Conservation (phyloP, 1,139 yeast genomes). For the Yamadazyma aaseri region DNA sequence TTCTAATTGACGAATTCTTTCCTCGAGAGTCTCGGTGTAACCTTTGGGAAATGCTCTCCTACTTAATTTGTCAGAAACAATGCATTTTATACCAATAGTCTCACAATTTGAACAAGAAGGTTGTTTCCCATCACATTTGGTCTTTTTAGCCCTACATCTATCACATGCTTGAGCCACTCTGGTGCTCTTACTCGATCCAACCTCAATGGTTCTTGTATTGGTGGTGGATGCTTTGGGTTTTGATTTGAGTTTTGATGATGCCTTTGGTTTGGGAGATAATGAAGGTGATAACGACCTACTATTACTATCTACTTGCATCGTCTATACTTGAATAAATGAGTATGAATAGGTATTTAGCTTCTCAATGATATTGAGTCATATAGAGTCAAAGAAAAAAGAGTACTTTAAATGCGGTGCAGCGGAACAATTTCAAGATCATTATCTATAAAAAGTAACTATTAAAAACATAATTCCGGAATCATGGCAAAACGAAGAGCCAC, state of each 20-base stretch:
- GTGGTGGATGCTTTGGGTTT: slow-evolving; percentile 19
- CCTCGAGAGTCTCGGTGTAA: slow-evolving; percentile 48
- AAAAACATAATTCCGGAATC: too few relatives aligned
- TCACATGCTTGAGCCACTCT: slow-evolving; percentile 86
- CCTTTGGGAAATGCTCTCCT: slow-evolving; percentile 51
- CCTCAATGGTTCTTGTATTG: slow-evolving; percentile 55
- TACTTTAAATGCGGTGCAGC: slow-evolving; percentile 8
- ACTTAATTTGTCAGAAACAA: slow-evolving; percentile 45
- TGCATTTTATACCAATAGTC: slow-evolving; percentile 44
- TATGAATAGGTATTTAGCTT: not conserved
- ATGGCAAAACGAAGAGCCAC: slow-evolving; percentile 7
- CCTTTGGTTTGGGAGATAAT: not conserved
- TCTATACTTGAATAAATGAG: not conserved
- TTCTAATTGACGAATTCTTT: slow-evolving; percentile 44
- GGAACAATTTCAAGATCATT: too few relatives aligned
- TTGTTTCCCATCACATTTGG: slow-evolving; percentile 67
- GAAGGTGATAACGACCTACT: slow-evolving; percentile 4
- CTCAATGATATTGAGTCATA: slow-evolving; percentile 9
- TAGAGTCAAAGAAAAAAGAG: not conserved
- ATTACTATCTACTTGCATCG: not conserved
- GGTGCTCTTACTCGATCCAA: slow-evolving; percentile 57
- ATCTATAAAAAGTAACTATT: too few relatives aligned
- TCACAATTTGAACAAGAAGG: slow-evolving; percentile 47
- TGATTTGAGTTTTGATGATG: slow-evolving; percentile 7
- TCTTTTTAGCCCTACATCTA: slow-evolving; percentile 78